Base-by-base conservation (phyloP, 1,139 yeast genomes). In the Taiozyma sp. region DNA sequence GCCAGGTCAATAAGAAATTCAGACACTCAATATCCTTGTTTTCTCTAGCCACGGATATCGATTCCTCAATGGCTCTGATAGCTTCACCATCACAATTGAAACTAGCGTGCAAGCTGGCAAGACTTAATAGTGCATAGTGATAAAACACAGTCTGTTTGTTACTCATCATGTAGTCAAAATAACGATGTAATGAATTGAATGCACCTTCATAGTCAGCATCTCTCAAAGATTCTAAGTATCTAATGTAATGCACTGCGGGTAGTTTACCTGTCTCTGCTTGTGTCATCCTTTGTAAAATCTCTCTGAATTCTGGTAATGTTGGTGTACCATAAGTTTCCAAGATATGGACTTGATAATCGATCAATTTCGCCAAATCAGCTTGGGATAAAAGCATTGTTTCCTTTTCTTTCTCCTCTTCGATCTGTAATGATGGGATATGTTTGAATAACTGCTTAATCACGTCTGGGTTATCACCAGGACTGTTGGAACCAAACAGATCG, bases 41-140 rank as follows among this genome's bases (percentile, higher is more conserved):
- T 62, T 91, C 97, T 59, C 97, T 73, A 0, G 97, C 97, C 2
- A 91, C 92, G 4, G 88, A 76, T 4, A 91, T 86, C 0, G 97
- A 95, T 64, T 91, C 97, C 57, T 87, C 90, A 6, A 91, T 87
- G 0, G 96, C 87, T 57, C 84, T 78, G 16, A 88, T 68, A 0
- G 97, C 96, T 57, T 88, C 89, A 29, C 77, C 79, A 56, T 82
- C 83, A 57, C 87, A 87, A 38, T 87, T 84, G 67, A 88, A 90
- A 51, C 80, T 80, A 23, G 89, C 88, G 61, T 90, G 93, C 44
- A 91, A 70, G 0, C 89, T 77, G 0, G 96, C 96, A 48, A 88
- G 71, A 13, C 91, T 84, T 19, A 91, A 75, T 43, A 91, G 71
- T 0, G 97, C 96, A 68, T 87, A 86, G 65, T 91, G 97, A 62